phyloP scores from a whole-genome alignment of 768 basidiomycete species.

The Tulasnella sp. region DNA sequence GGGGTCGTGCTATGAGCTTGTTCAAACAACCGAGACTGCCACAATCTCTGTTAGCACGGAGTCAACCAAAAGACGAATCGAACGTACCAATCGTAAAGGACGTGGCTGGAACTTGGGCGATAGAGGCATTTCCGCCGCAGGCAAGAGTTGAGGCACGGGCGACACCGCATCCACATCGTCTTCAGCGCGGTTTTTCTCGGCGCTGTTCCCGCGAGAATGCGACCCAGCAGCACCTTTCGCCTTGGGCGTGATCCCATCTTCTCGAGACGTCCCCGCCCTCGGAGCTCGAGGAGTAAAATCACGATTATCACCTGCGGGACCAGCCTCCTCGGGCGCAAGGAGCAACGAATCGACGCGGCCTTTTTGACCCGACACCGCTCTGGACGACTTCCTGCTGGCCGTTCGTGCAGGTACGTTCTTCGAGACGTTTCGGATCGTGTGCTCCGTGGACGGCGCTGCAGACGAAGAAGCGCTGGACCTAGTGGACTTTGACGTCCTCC shows the following conservation, averaged over 20 bases:
- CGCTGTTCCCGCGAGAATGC: neutral
- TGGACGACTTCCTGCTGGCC: neutral
- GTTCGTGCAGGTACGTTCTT: neutral
- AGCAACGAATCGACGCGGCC: neutral
- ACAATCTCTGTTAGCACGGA: no score
- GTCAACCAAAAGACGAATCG: neutral
- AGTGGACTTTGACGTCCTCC: neutral
- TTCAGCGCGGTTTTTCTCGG: neutral
- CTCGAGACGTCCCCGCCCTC: neutral
- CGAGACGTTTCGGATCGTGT: neutral
- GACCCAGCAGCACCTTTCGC: neutral
- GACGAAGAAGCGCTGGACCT: neutral
- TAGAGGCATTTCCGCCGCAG: neutral
- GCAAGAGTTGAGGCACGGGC: neutral
- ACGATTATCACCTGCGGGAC: neutral
- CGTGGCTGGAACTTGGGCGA: neutral
- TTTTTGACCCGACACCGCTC: neutral
- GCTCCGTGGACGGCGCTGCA: neutral
- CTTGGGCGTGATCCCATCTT: neutral
- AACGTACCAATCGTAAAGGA: slow-evolving; percentile 6
- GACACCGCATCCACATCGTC: neutral
- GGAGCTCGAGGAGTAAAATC: neutral
- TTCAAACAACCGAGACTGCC: no score
- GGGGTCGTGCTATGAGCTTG: no score
- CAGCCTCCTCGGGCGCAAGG: neutral